phyloP scores from a whole-genome alignment of 768 basidiomycete genomes.

The Psilocybe sp. region DNA sequence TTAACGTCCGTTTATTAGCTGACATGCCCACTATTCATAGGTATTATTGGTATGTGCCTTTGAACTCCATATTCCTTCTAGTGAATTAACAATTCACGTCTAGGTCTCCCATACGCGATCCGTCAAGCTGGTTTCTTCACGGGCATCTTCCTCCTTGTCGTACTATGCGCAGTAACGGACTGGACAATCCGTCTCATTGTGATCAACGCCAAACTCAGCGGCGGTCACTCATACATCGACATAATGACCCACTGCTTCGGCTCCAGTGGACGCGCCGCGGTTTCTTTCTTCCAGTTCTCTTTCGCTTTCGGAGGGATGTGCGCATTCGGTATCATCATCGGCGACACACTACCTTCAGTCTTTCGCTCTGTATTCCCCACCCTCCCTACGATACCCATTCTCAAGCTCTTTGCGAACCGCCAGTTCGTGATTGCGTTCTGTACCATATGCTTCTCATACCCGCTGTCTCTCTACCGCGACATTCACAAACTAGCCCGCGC shows the following conservation, averaged over 20 bases:
- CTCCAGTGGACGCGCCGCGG: constrained; percentile 83
- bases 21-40: constrained; percentile 28
- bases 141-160: constrained; percentile 78
- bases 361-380: constrained; percentile 82
- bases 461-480: constrained; percentile 92
- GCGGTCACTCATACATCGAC: constrained; percentile 87
- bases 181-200: constrained; percentile 98
- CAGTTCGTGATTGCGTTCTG: constrained; percentile 87
- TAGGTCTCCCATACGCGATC: constrained; percentile 91
- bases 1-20: constrained; percentile 11
- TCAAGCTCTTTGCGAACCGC: constrained; percentile 78
- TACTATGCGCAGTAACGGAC: constrained; percentile 84
- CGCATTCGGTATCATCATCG: constrained; percentile 96
- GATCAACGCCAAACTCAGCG: constrained; percentile 93
- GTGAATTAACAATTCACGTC: constrained; percentile 6
- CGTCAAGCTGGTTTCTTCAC: constrained; percentile 92
- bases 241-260: constrained; percentile 96
- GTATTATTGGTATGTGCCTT: constrained; percentile 63
- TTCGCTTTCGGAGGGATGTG: constrained; percentile 99
- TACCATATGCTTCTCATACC: constrained; percentile 88
- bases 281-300: constrained; percentile 95
- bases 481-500: constrained; percentile 96
- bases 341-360: constrained; percentile 96
- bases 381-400: constrained; percentile 62
- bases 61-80: background rate